Evolutionary conservation across 176 grass and related monocot genomes (phyloP), one percentile per base, ranked within the genome.

Genomic region (Triticum turgidum): DNA sequence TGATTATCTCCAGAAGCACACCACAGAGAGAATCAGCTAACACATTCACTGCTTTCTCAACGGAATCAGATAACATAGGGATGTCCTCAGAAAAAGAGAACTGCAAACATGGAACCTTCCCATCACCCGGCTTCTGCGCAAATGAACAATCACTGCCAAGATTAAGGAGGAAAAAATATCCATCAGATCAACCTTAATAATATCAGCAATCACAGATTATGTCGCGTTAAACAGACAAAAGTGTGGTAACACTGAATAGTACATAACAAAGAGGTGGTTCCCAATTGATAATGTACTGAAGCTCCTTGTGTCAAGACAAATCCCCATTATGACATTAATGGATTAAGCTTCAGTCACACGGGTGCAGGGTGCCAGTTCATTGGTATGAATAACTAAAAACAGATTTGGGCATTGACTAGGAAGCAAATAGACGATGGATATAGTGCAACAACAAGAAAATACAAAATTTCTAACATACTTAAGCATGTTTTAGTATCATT

Each of bases 1-100:
- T 82, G 76, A 98, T 96, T 91, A 83, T 98, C 73, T 94, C 89
- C 77, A 98, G 89, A 76, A 98, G 85, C 69, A 96, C 93, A 65
- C 90, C 87, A 51, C 82, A 96, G 49, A 98, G 81, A 78, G 86
- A 88, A 69, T 94, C 90, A 15, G 94, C 90, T 79, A 98, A 72
- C 39, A 94, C 64, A 91, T 91, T 93, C 13, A 96, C 87, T 67
- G 89, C 84, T 85, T 86, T 80, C 72, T 98, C 94, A 88, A 98
- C 83, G 1, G 91, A 93, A 88, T 95, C 93, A 89, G 69, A 91
- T 62, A 86, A 65, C 45, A 87, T 70, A 24, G 75, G 72, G 39
- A 56, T 95, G 33, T 82, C 87, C 39, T 98, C 90, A 71, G 61
- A 82, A 76, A 93, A 91, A 73, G 30, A 90, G 44, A 98, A 98